Evolutionary conservation across 805 yeast species (phyloP).

Genomic region (Hanseniaspora lindneri): DNA sequence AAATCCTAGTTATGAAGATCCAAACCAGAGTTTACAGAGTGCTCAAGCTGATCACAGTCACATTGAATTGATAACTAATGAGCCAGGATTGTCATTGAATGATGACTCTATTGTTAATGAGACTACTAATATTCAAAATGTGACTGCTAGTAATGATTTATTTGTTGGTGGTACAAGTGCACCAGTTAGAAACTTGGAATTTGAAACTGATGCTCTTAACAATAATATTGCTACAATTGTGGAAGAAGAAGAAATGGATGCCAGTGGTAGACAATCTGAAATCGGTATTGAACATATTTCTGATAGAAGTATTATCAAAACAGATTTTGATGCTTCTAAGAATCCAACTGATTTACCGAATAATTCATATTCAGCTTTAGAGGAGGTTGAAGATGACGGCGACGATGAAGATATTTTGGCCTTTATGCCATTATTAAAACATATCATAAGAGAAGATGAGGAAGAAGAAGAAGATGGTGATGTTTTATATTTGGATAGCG

Average conservation of each 20-base stretch:
- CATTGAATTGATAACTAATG: background rate
- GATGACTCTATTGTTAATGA: background rate
- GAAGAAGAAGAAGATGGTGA: constrained; percentile 15
- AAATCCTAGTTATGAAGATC: constrained; percentile 13
- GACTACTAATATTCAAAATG: background rate
- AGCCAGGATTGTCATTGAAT: background rate
- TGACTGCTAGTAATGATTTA: background rate
- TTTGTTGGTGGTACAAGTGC: too few species aligned
- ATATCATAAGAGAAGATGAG: constrained; percentile 16
- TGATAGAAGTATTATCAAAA: background rate
- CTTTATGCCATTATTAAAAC: constrained; percentile 12
- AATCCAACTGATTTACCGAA: background rate
- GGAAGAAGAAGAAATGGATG: too few species aligned
- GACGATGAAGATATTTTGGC: constrained; percentile 15
- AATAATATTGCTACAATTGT: too few species aligned
- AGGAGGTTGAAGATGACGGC: constrained; percentile 8
- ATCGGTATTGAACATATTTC: too few species aligned
- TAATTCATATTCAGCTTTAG: constrained; percentile 15
- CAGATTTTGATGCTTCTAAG: background rate
- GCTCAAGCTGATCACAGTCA: background rate
- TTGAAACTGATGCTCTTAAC: constrained; percentile 20
- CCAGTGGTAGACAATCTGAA: too few species aligned
- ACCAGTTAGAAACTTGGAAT: constrained; percentile 19
- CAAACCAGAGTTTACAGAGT: background rate
- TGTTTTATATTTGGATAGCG: background rate